Percentiles rank a stretch among this genome's conserved stretches.
Conservation (phyloP, 495 filamentous ascomycete species). For the Neurospora sp. region DNA sequence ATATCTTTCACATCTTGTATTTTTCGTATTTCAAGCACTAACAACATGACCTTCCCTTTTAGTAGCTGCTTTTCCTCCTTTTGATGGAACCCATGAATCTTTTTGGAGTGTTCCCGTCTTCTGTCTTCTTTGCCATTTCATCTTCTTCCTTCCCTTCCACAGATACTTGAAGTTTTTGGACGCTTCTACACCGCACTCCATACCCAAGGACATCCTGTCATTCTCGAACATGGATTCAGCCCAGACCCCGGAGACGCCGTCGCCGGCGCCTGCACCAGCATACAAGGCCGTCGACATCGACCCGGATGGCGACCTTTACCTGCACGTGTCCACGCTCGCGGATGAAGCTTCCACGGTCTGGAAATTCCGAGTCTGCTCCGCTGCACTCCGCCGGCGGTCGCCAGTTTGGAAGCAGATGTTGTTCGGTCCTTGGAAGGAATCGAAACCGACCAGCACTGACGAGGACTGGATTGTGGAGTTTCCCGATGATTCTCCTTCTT, state of each 20-base stretch:
- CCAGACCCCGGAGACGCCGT: background rate
- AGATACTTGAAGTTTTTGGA: no score
- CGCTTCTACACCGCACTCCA: background rate
- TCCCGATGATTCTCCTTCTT: slow-evolving; percentile 10
- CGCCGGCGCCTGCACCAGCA: background rate
- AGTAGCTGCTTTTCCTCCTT: background rate
- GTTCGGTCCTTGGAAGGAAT: slow-evolving; percentile 16
- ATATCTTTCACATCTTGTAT: background rate
- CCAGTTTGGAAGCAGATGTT: slow-evolving; percentile 20
- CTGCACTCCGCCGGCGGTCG: slow-evolving; percentile 11
- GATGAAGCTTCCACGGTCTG: background rate
- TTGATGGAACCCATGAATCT: background rate
- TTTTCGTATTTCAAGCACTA: background rate
- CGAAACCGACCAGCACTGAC: slow-evolving; percentile 8
- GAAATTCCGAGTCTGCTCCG: slow-evolving; percentile 16
- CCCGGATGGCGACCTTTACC: slow-evolving; percentile 1
- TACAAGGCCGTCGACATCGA: background rate
- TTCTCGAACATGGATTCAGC: background rate
- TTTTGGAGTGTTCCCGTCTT: background rate
- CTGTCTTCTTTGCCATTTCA: background rate
- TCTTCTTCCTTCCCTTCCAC: background rate
- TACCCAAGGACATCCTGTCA: background rate
- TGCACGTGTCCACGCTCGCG: background rate
- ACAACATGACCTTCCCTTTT: background rate
- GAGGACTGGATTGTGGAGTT: slow-evolving; percentile 16